Evolutionary conservation across 306 rosid genomes (phyloP).

Genomic region (Benincasa hispida): DNA sequence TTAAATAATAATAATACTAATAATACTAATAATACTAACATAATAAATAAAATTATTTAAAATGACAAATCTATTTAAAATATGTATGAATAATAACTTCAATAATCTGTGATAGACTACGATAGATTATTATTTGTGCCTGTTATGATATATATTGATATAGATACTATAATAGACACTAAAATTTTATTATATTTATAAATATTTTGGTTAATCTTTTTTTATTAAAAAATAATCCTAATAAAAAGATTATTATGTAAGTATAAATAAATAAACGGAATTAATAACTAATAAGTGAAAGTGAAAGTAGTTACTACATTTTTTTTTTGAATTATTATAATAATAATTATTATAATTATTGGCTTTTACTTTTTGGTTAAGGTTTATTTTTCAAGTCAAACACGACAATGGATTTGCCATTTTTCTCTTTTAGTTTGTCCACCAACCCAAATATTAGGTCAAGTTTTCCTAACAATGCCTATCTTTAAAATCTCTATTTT

Average conservation of each 20-base stretch:
- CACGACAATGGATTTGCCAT: slow-evolving; percentile 67
- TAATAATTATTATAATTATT: background rate
- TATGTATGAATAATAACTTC: too few relatives aligned
- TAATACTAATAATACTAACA: too few relatives aligned
- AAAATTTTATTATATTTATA: too few relatives aligned
- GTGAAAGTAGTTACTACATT: background rate
- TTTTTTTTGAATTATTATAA: background rate
- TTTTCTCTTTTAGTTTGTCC: background rate
- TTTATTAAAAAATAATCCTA: too few relatives aligned
- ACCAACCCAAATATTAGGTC: slow-evolving; percentile 31
- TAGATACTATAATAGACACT: too few relatives aligned
- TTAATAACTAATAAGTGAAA: background rate
- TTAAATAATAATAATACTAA: background rate
- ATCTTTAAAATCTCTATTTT: background rate
- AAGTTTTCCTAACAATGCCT: background rate
- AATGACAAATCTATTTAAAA: too few relatives aligned
- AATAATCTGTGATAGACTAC: too few relatives aligned
- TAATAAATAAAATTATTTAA: too few relatives aligned
- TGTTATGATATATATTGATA: too few relatives aligned
- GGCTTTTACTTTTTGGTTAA: background rate
- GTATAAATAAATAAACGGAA: background rate
- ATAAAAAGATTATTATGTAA: background rate
- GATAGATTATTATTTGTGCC: too few relatives aligned
- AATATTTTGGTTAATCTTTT: too few relatives aligned
- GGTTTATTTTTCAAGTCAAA: slow-evolving; percentile 41